Conservation (phyloP, 1,284 basidiomycete genomes). For the Rhodotorula sp. region DNA sequence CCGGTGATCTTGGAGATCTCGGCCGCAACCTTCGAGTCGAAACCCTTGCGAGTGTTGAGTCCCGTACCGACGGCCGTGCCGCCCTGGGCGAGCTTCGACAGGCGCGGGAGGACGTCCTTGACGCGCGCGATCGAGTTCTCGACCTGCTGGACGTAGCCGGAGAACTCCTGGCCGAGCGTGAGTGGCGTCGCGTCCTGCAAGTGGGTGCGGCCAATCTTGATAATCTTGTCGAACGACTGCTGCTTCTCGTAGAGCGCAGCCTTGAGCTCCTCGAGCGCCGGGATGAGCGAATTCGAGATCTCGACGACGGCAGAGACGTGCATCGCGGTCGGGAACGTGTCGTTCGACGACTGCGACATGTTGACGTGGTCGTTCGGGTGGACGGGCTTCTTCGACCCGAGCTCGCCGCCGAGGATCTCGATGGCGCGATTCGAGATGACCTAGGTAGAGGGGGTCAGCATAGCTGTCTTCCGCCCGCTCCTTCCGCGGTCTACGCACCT, state of each 20-base stretch:
- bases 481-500: slow-evolving; percentile 58
- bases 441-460: slow-evolving; percentile 50
- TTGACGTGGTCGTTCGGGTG: slow-evolving; percentile 99
- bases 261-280: slow-evolving; percentile 78
- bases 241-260: slow-evolving; percentile 81
- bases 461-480: too few species aligned
- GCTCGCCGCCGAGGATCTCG: slow-evolving; percentile 90
- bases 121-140: slow-evolving; percentile 86
- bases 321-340: slow-evolving; percentile 99
- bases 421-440: slow-evolving; percentile 99
- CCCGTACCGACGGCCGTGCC: slow-evolving; percentile 99
- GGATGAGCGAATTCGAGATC: slow-evolving; percentile 75
- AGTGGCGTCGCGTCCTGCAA: slow-evolving; percentile 97
- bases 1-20: slow-evolving; percentile 93
- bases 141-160: slow-evolving; percentile 94
- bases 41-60: slow-evolving; percentile 93
- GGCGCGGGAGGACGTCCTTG: slow-evolving; percentile 75
- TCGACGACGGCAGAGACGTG: slow-evolving; percentile 94
- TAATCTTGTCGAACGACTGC: slow-evolving; percentile 79
- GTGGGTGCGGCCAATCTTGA: slow-evolving; percentile 99
- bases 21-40: slow-evolving; percentile 88
- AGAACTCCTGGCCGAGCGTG: slow-evolving; percentile 98
- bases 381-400: slow-evolving; percentile 95
- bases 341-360: slow-evolving; percentile 98
- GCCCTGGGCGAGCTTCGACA: slow-evolving; percentile 91